Base-by-base conservation (phyloP, 305 asterid genomes). In the Fraxinus angustifolia region DNA sequence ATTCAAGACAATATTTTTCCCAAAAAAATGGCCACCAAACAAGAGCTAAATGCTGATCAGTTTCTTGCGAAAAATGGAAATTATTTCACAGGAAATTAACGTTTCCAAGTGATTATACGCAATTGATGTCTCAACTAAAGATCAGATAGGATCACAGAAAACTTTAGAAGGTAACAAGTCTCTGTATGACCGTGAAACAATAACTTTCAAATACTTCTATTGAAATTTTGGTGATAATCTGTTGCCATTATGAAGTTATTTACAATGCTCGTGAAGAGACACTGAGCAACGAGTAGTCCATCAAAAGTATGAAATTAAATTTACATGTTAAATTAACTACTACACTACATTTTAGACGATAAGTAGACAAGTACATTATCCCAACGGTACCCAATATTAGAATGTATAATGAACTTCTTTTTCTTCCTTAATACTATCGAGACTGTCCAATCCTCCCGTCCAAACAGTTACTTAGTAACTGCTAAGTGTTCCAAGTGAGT, bases 401-500 rank as follows among this genome's bases (percentile, higher is more conserved):
- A n/a, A 16, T 1, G 23, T n/a, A 53, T 53, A 53, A 53, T n/a
- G 62, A 16, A 1, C 23, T 53, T 12, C 2, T 3, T 48, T 53
- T 53, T 53, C 23, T 53, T 53, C 6, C 8, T n/a, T 53, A n/a
- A 21, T 0, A 21, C 70, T 21, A 60, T 2, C 14, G 58, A 3
- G 58, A 2, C 17, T 45, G 56, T 45, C 56, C 17, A 45, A 19
- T 58, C 14, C 70, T 1, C 42, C 21, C 4, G 0, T 12, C 17
- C 19, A 21, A 26, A 31, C 40, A 80, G 62, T 83, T 73, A 86
- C 53, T 80, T 56, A 75, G 23, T 71, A 84, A 82, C 87, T 89
- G 85, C 84, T 81, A 48, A 83, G 82, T 76, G 77, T 81, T 73
- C 83, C 86, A 23, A 82, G 76, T 73, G 97, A 91, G 86, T 81